Base-by-base conservation (phyloP, 2,329 filamentous ascomycete species). In the Pyrenophora graminea region DNA sequence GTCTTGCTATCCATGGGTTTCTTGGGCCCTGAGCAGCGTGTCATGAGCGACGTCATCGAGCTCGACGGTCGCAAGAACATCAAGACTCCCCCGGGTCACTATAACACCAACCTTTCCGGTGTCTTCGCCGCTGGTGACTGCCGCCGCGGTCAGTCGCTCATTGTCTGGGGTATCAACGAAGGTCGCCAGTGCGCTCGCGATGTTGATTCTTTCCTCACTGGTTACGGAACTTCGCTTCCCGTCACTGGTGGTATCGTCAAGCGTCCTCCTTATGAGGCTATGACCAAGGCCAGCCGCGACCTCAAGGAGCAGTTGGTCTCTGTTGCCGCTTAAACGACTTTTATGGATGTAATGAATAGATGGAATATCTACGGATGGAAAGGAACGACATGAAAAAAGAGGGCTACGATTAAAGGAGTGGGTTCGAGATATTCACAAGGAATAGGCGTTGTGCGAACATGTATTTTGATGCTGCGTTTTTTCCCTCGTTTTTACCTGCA, bases 131-230 rank as follows among this genome's bases (percentile, higher is more conserved):
- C 93, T 55, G 93, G 93, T 77, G 93, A 97, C 76, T 97, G 93
- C 76, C 89, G 92, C 55, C 88, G 93, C 69, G 93, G 93, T 49
- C 93, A 97, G 78, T 96, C 91, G 48, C 81, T 97, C 51, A 97
- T 97, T 76, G 92, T 97, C 61, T 97, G 92, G 91, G 93, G 92
- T 72, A 97, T 97, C 80, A 97, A 97, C 72, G 93, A 97, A 78
- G 93, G 93, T 67, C 89, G 93, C 65, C 90, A 94, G 79, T 88
- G 89, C 65, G 93, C 93, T 67, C 89, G 93, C 56, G 92, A 97
- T 75, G 89, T 97, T 49, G 93, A 97, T 74, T 76, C 90, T 45
- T 96, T 85, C 81, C 87, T 97, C 38, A 90, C 89, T 75, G 84
- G 88, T 57, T 83, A 78, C 46, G 80, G 85, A 69, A 92, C 89